Percentiles rank a stretch among this genome's conserved stretches.
Conservation (phyloP, 2,329 filamentous ascomycete species). For the Chrysosporium keratinophilum region DNA sequence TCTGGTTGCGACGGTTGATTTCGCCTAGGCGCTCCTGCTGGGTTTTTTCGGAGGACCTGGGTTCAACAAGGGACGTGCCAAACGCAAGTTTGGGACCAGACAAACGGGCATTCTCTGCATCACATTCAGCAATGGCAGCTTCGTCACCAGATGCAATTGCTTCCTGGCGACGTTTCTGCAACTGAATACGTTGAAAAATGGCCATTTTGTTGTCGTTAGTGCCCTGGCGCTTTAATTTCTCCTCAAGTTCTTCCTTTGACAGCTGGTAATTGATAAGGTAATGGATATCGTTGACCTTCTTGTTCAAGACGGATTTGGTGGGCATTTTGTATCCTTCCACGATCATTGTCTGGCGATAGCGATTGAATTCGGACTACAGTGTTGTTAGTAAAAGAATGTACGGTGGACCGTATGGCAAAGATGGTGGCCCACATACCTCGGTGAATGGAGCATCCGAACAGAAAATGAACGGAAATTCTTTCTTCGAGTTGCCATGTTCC, state of each 20-base stretch:
- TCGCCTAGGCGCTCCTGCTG: slow-evolving; percentile 76
- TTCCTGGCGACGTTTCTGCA: slow-evolving; percentile 55
- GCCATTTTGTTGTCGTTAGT: slow-evolving; percentile 57
- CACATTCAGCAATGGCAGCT: slow-evolving; percentile 41
- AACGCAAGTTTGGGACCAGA: slow-evolving; percentile 59
- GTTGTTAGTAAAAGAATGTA: neutral
- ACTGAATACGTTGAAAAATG: slow-evolving; percentile 55
- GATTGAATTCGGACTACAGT: slow-evolving; percentile 61
- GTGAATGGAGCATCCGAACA: slow-evolving; percentile 78
- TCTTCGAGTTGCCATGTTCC: slow-evolving; percentile 71
- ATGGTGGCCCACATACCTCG: slow-evolving; percentile 48
- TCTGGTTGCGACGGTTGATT: slow-evolving; percentile 75
- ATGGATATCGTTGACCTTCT: slow-evolving; percentile 74
- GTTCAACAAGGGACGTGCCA: slow-evolving; percentile 54
- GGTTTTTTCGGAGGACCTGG: slow-evolving; percentile 43
- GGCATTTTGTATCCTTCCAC: slow-evolving; percentile 64
- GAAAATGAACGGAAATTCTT: slow-evolving; percentile 79
- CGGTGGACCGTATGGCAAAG: neutral
- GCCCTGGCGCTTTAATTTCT: slow-evolving; percentile 63
- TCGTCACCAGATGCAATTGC: slow-evolving; percentile 56
- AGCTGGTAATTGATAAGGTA: slow-evolving; percentile 66
- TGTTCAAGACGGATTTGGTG: slow-evolving; percentile 56
- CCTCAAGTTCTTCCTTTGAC: slow-evolving; percentile 71
- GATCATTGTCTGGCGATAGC: slow-evolving; percentile 64
- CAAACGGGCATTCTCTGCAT: slow-evolving; percentile 40